Conservation (phyloP, 345 rosid genomes). For the Gossypium bickii region DNA sequence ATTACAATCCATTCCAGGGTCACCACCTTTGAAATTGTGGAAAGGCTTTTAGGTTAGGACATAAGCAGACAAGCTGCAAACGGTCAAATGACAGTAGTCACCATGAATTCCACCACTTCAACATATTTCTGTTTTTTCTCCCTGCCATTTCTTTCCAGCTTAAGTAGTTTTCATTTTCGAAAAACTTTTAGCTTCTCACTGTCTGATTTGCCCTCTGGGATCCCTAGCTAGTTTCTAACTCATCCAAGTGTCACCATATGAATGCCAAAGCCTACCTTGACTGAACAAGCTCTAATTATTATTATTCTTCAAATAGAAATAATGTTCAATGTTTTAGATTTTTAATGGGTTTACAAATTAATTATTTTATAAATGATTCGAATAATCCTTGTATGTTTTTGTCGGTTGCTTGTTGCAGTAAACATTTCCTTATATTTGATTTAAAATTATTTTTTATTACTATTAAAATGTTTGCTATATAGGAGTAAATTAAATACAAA, state of each 20-base stretch:
- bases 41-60: constrained; percentile 3
- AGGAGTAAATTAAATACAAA: too few relatives aligned
- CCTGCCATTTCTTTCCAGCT: not conserved
- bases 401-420: too few relatives aligned
- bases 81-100: constrained; percentile 16
- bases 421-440: too few relatives aligned
- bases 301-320: not conserved
- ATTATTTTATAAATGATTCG: too few relatives aligned
- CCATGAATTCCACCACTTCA: constrained; percentile 12
- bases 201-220: constrained; percentile 7
- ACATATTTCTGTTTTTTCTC: constrained; percentile 3
- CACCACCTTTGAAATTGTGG: not conserved
- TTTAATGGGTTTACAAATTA: too few relatives aligned
- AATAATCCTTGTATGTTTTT: too few relatives aligned
- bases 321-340: not conserved
- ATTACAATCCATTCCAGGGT: not conserved
- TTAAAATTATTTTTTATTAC: too few relatives aligned
- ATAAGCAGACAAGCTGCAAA: constrained; percentile 20
- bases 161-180: constrained; percentile 11
- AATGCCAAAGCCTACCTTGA: not conserved
- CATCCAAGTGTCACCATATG: constrained; percentile 14
- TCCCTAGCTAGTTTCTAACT: not conserved
- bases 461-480: too few relatives aligned
- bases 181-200: constrained; percentile 11
- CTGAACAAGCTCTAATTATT: not conserved